Evolutionary conservation across 768 basidiomycete species (phyloP), one percentile per base, ranked within the genome.

Genomic region (Crucibulum laeve): DNA sequence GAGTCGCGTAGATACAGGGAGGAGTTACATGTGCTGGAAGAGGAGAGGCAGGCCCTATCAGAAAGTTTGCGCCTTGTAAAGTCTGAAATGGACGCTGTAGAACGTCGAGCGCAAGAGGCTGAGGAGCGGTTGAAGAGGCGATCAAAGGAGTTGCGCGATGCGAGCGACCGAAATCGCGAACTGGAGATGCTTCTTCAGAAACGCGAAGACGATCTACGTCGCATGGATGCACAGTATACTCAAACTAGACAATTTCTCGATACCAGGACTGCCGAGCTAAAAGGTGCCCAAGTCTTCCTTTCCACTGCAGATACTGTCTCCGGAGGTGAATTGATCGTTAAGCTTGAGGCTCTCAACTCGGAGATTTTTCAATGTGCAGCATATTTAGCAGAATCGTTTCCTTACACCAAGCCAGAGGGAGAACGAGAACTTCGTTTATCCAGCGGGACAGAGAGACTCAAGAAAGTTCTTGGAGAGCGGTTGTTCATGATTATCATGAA

Each of bases 301-400:
- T 64, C 68, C 6, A 74, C 67, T 4, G 63, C 67, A 0, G 74
- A 79, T 45, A 48, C 62, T 7, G 57, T 72, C 19, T 73, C 78
- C 10, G 72, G 73, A 10, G 66, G 66, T 4, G 76, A 82, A 28
- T 68, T 79, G 24, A 69, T 70, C 33, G 56, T 50, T 6, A 63
- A 74, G 54, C 58, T 80, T n/a, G 61, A 71, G 40, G 55, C 57
- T 10, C 56, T 82, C 25, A 80, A 80, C 47, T 57, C 65, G 4
- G 71, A 76, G 40, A 73, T 80, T 19, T 63, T 73, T 24, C 78
- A 80, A 49, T 66, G 64, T 10, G 70, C 76, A 1, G 73, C 76
- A 1, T 63, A 59, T 43, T 69, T 79, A 61, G 67, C 77, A 3
- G 76, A 80, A 42, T 52, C 62, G 1, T 59, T 74, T 51, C 54